Conservation (phyloP, 163 green algal genomes). For the Coccomyxa subellipsoidea region DNA sequence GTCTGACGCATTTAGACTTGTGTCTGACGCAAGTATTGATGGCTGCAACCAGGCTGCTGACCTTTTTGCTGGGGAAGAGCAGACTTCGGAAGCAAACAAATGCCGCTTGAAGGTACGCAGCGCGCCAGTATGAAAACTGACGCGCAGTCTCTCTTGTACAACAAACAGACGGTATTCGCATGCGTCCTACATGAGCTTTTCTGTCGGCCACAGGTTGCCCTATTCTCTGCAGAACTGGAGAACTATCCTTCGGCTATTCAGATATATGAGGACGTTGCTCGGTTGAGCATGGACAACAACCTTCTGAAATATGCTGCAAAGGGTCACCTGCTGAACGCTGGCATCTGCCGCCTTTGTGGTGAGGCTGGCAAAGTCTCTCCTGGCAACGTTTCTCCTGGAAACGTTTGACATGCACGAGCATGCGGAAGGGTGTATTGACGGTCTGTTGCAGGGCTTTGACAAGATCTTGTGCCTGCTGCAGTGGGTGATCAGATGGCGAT, state of each 20-base stretch:
- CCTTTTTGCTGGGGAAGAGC: constrained; percentile 84
- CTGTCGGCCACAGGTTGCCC: constrained; percentile 62
- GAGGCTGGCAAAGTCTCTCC: background rate
- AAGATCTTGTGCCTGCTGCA: constrained; percentile 15
- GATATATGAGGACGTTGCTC: constrained; percentile 86
- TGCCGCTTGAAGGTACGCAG: constrained; percentile 77
- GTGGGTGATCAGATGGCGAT: constrained; percentile 26
- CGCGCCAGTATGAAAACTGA: background rate
- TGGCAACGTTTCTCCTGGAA: background rate
- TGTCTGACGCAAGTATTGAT: no score
- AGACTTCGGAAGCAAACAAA: constrained; percentile 81
- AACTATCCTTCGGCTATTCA: constrained; percentile 56
- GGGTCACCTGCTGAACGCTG: constrained; percentile 88
- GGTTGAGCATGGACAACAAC: constrained; percentile 85
- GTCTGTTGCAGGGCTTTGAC: background rate
- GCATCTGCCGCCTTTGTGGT: constrained; percentile 78
- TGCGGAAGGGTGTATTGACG: background rate
- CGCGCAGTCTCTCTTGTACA: background rate
- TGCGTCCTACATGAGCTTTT: no score
- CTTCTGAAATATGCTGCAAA: constrained; percentile 93
- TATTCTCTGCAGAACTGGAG: constrained; percentile 72
- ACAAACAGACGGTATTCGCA: background rate
- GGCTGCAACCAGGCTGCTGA: constrained; percentile 88
- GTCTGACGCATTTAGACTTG: background rate
- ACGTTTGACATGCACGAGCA: background rate